phyloP scores from a whole-genome alignment of 257 asterid species.

The Petrea volubilis region DNA sequence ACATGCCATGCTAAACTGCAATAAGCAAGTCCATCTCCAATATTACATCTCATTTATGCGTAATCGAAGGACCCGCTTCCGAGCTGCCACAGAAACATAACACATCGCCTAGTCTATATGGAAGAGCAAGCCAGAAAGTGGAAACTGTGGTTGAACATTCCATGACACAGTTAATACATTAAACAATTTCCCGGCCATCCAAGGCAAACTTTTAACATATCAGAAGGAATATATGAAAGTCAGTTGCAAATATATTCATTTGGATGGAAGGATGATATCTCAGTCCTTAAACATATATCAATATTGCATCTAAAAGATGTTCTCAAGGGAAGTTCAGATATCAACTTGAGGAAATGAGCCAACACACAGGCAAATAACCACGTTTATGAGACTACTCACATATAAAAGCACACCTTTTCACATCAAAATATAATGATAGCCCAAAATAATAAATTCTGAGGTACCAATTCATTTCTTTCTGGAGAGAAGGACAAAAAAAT shows the following conservation, averaged over 20 bases:
- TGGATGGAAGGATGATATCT: background rate
- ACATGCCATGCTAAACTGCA: slow-evolving; percentile 39
- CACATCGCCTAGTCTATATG: background rate
- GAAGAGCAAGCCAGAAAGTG: slow-evolving; percentile 26
- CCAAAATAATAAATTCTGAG: background rate
- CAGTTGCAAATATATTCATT: background rate
- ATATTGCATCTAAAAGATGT: no score
- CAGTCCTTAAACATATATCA: no score
- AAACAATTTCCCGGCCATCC: background rate
- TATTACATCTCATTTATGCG: slow-evolving; percentile 25
- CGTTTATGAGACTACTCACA: background rate
- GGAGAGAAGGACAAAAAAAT: slow-evolving; percentile 16
- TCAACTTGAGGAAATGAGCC: no score
- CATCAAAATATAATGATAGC: background rate
- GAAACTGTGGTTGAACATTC: slow-evolving; percentile 26
- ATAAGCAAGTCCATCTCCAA: slow-evolving; percentile 48
- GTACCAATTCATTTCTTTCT: background rate
- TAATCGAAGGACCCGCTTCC: slow-evolving; percentile 11
- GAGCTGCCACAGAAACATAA: slow-evolving; percentile 30
- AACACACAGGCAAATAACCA: no score
- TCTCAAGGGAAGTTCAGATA: no score
- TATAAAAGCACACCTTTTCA: background rate
- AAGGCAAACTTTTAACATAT: background rate
- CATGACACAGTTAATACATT: background rate
- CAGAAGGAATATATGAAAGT: background rate